Base-by-base conservation (phyloP, 73 alveolate species). In the Effrenium voratum region DNA sequence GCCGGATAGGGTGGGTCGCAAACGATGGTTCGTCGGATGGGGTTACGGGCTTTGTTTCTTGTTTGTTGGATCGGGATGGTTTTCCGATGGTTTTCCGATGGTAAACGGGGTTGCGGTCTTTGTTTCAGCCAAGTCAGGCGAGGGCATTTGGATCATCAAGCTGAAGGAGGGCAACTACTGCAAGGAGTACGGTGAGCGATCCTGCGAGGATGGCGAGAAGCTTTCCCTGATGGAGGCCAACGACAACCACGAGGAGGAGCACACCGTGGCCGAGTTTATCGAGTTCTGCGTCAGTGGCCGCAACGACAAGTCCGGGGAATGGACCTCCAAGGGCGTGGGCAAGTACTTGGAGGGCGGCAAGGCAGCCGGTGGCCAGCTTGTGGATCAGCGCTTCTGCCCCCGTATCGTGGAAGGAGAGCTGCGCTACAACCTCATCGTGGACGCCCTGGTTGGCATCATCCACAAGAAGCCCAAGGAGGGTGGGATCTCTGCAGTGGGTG, bases 311-410 rank as follows among this genome's bases (percentile, higher is more conserved):
- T 40, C 41, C 83, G 73, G 30, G 70, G 55, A 16, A 73, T 91
- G 57, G 98, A 72, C n/a, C 90, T 90, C 77, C 68, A 90, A 75
- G 94, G 76, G 81, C 24, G 79, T 79, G 93, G 99, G 91, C 5
- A 80, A 66, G 94, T 47, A n/a, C 52, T 63, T 88, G 98, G 77
- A n/a, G n/a, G n/a, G n/a, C 12, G 45, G 36, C 85, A 57, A 96
- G 60, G 77, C 46, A 47, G 79, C 36, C 43, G 79, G 30, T 32
- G 79, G 79, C 15, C 79, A 26, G 43, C 40, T 66, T 34, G 10
- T 66, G 15, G 79, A 66, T 40, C 79, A 66, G 79, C 79, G 79
- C 44, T 66, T 66, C 41, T 66, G 36, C 44, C 79, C 79, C 15
- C 79, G 79, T 19, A 66, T 66, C 79, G 79, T n/a, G 79, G 79